phyloP scores from a whole-genome alignment of 306 rosid species.

The Lotus japonicus region DNA sequence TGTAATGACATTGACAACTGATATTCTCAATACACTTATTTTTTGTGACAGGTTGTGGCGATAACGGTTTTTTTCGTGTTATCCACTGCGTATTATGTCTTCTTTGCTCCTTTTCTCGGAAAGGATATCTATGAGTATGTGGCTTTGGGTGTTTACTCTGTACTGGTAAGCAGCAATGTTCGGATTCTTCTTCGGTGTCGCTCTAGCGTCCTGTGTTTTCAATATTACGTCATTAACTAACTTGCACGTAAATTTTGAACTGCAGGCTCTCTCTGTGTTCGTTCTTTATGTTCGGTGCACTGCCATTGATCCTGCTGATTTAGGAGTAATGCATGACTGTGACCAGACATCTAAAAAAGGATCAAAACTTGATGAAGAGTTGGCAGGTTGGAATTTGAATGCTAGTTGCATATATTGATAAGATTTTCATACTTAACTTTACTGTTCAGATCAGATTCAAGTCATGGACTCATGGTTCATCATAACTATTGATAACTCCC shows the following conservation, averaged over 20 bases:
- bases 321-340: constrained; percentile 47
- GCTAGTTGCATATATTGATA: constrained; percentile 7
- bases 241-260: background rate
- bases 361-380: constrained; percentile 40
- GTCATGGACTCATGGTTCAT: background rate
- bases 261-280: constrained; percentile 69
- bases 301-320: constrained; percentile 79
- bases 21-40: constrained; percentile 8
- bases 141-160: constrained; percentile 67
- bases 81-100: constrained; percentile 71
- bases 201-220: background rate
- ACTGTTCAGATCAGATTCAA: background rate
- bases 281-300: constrained; percentile 76
- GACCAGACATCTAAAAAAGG: constrained; percentile 40
- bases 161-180: constrained; percentile 45
- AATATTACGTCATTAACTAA: constrained; percentile 4
- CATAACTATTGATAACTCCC: background rate
- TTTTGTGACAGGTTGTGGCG: constrained; percentile 64
- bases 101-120: constrained; percentile 76
- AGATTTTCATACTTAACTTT: background rate
- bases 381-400: constrained; percentile 37
- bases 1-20: background rate
- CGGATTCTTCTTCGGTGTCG: background rate
- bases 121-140: constrained; percentile 43
- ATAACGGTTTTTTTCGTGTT: constrained; percentile 72